Evolutionary conservation across 768 basidiomycete genomes (phyloP), one percentile per base, ranked within the genome.

Genomic region (Kwoniella botswanensis): DNA sequence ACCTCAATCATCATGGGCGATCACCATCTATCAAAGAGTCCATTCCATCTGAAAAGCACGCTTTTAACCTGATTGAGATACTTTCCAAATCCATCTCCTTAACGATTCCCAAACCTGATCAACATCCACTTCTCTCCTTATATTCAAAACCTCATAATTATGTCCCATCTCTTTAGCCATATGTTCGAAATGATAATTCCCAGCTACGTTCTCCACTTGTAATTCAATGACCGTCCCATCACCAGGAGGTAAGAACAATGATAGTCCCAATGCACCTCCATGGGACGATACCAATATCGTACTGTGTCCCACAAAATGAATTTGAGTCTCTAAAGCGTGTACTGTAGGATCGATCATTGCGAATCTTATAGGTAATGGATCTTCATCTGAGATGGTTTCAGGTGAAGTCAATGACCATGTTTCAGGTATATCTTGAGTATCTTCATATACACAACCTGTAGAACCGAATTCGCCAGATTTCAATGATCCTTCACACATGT

Each of bases 251-350:
- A 82, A 54, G 71, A 81, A 82, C 22, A 82, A 58, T 1, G 75
- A 74, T 26, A 82, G 61, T 11, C 81, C 81, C 7, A 82, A 64
- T 2, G 78, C 78, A 5, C 81, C 81, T 18, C 81, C 81, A 65
- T 82, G 81, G 1, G 78, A 76, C 2, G 76, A 75, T 12, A 81
- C 63, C 18, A 82, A 70, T 50, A 79, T 71, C 4, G 78, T 70
- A 2, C 72, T 74, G 46, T 82, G 81, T 15, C 79, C 81, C 42
- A 79, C 79, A 44, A 73, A 78, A 59, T 80, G 73, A 29, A 82
- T 75, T 52, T 82, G 81, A 13, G 74, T 81, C 44, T 81, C 80
- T n/a, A 82, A 56, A 0, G 79, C 74, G 60, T 82, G 81, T 6
- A 79, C 78, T 1, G 74, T 76, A 1, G 81, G 81, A 69, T 81